Conservation (phyloP, 2,329 filamentous ascomycete species). For the Xylogone sp. region DNA sequence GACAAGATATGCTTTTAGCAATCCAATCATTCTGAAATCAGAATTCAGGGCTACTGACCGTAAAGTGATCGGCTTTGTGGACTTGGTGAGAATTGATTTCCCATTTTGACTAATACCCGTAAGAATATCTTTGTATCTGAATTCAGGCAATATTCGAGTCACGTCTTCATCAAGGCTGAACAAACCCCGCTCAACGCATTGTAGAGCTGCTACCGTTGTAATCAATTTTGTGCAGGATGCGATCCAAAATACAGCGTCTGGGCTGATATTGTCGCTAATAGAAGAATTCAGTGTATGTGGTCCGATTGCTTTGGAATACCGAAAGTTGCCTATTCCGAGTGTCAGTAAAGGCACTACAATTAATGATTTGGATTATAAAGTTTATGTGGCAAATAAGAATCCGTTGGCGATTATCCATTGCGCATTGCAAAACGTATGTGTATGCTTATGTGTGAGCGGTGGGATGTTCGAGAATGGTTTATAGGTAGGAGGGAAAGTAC, state of each 20-base stretch:
- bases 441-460: neutral
- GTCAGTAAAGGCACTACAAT: neutral
- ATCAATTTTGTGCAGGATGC: constrained; percentile 56
- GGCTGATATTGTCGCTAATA: constrained; percentile 45
- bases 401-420: neutral
- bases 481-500: too few relatives aligned
- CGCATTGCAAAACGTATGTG: neutral
- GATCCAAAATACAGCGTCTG: constrained; percentile 59
- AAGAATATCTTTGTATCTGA: constrained; percentile 22
- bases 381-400: neutral
- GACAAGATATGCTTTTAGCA: neutral
- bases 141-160: constrained; percentile 18
- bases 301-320: constrained; percentile 27
- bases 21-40: neutral
- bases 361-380: neutral
- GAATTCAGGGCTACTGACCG: constrained; percentile 12
- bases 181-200: constrained; percentile 49
- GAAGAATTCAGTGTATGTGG: constrained; percentile 11
- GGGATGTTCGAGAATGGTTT: neutral
- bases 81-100: constrained; percentile 14
- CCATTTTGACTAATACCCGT: constrained; percentile 20
- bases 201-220: constrained; percentile 48
- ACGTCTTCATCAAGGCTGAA: constrained; percentile 43
- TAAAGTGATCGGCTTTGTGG: constrained; percentile 23
- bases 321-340: constrained; percentile 27